Percentiles rank a stretch among this genome's conserved stretches.
Conservation (phyloP, 2,329 filamentous ascomycete species). For the Neofusicoccum ribis region DNA sequence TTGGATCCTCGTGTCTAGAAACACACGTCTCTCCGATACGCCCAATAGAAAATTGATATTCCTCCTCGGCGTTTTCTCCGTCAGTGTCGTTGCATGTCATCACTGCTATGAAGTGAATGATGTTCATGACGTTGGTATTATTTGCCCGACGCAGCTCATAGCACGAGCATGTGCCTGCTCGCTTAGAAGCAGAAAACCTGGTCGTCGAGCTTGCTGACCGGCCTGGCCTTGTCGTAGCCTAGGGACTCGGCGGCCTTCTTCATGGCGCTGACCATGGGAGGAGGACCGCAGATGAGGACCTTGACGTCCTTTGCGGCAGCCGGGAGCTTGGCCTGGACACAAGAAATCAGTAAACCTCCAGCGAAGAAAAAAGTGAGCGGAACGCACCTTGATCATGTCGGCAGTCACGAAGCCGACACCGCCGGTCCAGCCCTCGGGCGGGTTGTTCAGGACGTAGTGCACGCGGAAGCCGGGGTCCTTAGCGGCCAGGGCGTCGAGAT, state of each 20-base stretch:
- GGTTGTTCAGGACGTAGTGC: constrained; percentile 96
- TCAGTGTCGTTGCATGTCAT: not conserved
- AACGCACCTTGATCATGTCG: constrained; percentile 85
- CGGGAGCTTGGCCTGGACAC: constrained; percentile 71
- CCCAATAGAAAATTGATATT: not conserved
- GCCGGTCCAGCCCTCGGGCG: constrained; percentile 86
- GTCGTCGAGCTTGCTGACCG: constrained; percentile 96
- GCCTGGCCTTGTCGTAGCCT: constrained; percentile 87
- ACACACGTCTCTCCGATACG: not conserved
- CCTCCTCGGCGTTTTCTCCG: not conserved
- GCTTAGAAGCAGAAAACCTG: constrained; percentile 92
- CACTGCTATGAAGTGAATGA: not conserved
- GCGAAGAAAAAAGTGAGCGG: not conserved
- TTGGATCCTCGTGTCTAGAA: not conserved
- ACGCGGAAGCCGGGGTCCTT: constrained; percentile 82
- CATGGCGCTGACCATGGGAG: constrained; percentile 93
- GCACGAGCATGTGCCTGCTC: not conserved
- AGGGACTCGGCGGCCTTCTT: constrained; percentile 93
- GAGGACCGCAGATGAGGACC: constrained; percentile 90
- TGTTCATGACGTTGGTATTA: not conserved
- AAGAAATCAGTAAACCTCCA: constrained; percentile 24
- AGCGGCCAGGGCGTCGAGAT: constrained; percentile 75
- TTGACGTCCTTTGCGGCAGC: constrained; percentile 85
- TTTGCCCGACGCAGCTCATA: no score
- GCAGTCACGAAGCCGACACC: constrained; percentile 92